These are phyloP conservation scores for Fusarium devonianum DNA, from an alignment of 2,329 filamentous ascomycete species.

Conservation along the genomic window DNA sequence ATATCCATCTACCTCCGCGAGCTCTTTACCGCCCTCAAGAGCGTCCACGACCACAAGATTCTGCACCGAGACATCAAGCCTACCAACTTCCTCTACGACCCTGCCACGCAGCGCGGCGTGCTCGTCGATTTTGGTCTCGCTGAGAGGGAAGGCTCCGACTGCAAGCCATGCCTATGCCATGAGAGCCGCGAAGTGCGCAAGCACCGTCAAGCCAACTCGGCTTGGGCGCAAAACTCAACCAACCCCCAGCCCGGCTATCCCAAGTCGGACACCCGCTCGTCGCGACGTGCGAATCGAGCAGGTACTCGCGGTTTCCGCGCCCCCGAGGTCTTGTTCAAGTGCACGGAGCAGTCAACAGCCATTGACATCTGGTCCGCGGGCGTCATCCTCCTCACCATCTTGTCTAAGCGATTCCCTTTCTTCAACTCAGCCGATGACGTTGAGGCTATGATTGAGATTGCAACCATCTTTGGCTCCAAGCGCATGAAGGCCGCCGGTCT, in stretches of 20 bases:
- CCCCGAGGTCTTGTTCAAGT: conserved; percentile 96
- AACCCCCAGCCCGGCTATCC: conserved; percentile 74
- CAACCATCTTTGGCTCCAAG: conserved; percentile 87
- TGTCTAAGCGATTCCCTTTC: conserved; percentile 93
- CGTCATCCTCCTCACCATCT: conserved; percentile 94
- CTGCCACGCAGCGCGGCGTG: conserved; percentile 79
- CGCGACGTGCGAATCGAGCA: conserved; percentile 89
- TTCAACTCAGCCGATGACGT: conserved; percentile 99
- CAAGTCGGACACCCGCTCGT: conserved; percentile 86
- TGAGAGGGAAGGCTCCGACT: conserved; percentile 80
- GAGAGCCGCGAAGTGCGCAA: conserved; percentile 69
- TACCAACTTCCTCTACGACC: conserved; percentile 96
- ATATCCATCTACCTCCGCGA: conserved; percentile 90
- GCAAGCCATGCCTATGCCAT: conserved; percentile 83
- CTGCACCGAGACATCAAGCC: conserved; percentile 97
- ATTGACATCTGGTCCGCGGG: conserved; percentile 98
- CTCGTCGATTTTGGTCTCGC: conserved; percentile 99
- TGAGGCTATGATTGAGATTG: conserved; percentile 96
- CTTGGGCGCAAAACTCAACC: conserved; percentile 59
- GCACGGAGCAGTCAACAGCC: conserved; percentile 89
- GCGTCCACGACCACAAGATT: conserved; percentile 84
- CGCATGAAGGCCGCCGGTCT: conserved; percentile 84
- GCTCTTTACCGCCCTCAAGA: conserved; percentile 82
- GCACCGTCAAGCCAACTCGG: conserved; percentile 63
- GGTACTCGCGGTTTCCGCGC: conserved; percentile 95